Conservation (phyloP, 2,329 filamentous ascomycete species). For the Hysterium pulicare region DNA sequence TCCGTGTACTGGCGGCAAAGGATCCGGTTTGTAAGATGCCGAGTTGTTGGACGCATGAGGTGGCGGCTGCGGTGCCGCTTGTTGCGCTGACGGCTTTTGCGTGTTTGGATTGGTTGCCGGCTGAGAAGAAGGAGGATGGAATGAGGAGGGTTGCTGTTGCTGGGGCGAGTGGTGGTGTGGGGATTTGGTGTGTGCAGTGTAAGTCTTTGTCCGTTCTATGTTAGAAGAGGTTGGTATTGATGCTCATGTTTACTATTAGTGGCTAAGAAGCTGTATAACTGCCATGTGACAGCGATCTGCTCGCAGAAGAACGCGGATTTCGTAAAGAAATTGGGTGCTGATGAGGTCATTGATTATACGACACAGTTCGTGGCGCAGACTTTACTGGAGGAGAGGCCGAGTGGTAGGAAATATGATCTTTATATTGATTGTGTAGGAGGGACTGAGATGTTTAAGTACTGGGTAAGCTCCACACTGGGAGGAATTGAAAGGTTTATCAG, state of each 20-base stretch:
- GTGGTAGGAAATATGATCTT: slow-evolving; percentile 38
- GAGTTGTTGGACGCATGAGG: slow-evolving; percentile 11
- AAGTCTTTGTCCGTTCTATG: slow-evolving; percentile 41
- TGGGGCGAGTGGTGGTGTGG: slow-evolving; percentile 31
- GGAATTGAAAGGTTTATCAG: neutral
- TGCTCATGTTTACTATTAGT: slow-evolving; percentile 34
- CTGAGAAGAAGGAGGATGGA: slow-evolving; percentile 5
- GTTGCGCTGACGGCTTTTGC: slow-evolving; percentile 38
- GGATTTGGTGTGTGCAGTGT: slow-evolving; percentile 35
- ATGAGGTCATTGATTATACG: slow-evolving; percentile 42
- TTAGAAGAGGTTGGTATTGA: slow-evolving; percentile 46
- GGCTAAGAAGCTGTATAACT: slow-evolving; percentile 37
- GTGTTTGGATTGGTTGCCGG: slow-evolving; percentile 26
- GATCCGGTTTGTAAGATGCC: slow-evolving; percentile 27
- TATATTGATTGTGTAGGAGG: slow-evolving; percentile 52
- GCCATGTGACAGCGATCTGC: slow-evolving; percentile 48
- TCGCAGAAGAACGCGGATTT: slow-evolving; percentile 46
- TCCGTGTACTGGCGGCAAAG: slow-evolving; percentile 13
- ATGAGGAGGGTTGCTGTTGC: slow-evolving; percentile 22
- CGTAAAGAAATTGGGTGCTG: slow-evolving; percentile 47
- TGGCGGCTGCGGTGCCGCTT: slow-evolving; percentile 34
- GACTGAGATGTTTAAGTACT: slow-evolving; percentile 43
- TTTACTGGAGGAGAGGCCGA: slow-evolving; percentile 29
- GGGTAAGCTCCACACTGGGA: slow-evolving; percentile 10
- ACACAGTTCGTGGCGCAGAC: slow-evolving; percentile 27